Base-by-base conservation (phyloP, 2,329 filamentous ascomycete genomes). In the Trichophyton rubrum region DNA sequence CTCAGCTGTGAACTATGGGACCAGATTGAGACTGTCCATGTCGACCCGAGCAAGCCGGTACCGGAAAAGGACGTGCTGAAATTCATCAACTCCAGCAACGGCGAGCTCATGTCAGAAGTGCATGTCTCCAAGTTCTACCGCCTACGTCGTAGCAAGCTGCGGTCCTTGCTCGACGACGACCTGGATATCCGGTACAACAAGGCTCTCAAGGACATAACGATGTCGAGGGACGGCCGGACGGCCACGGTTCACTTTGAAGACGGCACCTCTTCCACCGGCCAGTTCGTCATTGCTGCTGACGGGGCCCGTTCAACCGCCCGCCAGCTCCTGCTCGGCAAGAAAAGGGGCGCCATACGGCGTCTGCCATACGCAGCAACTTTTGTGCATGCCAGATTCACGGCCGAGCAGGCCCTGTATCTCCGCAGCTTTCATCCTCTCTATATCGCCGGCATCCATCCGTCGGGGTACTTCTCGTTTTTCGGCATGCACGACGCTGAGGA, bases 221-320 rank as follows among this genome's bases (percentile, higher is more conserved):
- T 60, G 30, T 63, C 59, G n/a, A 22, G 11, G 33, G 43, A 57
- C 35, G 35, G 60, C 35, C 40, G 33, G 27, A 35, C 7, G 8
- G 61, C 47, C 15, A 60, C 43, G 7, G 33, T 60, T 33, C 35
- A 40, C n/a, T 62, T 63, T 27, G 49, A 41, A 8, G 60, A 62
- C 38, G 60, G 61, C 45, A 43, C 61, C 20, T 56, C 58, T 5
- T 38, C 38, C 43, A 3, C 49, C 13, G 60, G 56, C 7, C 57
- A 53, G 45, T 66, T 76, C 3, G 75, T 89, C 33, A 77, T 89
- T 3, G 86, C 85, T 0, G 85, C 82, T 51, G 86, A 88, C 64
- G 86, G 86, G 0, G 85, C 86, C 0, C 84, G 85, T 66, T 84
- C 80, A 60, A 87, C 84, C 83, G 83, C 82, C 0, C 74, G 85